These are phyloP conservation scores for Ophiostoma sp. DNA, from an alignment of 2,329 filamentous ascomycete genomes.

Conservation along the genomic window DNA sequence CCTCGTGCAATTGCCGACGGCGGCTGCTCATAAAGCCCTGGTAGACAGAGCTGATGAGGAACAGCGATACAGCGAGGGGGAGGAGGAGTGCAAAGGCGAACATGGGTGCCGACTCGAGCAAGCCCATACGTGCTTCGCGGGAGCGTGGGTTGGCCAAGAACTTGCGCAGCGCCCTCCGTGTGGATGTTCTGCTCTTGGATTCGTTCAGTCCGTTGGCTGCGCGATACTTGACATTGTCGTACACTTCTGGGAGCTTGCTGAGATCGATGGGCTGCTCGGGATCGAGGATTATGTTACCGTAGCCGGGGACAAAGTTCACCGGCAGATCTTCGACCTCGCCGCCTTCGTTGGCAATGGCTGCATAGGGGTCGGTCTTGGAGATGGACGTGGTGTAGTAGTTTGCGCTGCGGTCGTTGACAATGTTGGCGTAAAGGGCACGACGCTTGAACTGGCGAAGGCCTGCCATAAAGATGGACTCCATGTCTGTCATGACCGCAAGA, in stretches of 20 bases:
- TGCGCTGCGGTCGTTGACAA: slow-evolving; percentile 77
- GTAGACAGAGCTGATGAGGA: slow-evolving; percentile 67
- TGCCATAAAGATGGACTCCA: slow-evolving; percentile 76
- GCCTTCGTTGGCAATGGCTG: slow-evolving; percentile 27
- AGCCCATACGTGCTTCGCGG: slow-evolving; percentile 18
- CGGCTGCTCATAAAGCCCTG: slow-evolving; percentile 70
- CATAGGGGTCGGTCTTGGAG: slow-evolving; percentile 70
- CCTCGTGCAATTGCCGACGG: slow-evolving; percentile 71
- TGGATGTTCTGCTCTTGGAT: not conserved
- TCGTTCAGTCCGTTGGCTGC: slow-evolving; percentile 10
- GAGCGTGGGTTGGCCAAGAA: slow-evolving; percentile 23
- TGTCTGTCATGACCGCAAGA: slow-evolving; percentile 74
- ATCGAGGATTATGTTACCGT: slow-evolving; percentile 71
- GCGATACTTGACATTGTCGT: slow-evolving; percentile 13
- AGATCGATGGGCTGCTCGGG: slow-evolving; percentile 50
- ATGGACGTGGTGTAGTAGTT: slow-evolving; percentile 80
- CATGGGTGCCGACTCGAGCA: slow-evolving; percentile 40
- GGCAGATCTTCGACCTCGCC: slow-evolving; percentile 58
- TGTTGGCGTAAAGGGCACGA: slow-evolving; percentile 76
- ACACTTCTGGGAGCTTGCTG: not conserved
- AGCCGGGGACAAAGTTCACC: slow-evolving; percentile 68
- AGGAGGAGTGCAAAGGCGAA: slow-evolving; percentile 63
- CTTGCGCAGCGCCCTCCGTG: slow-evolving; percentile 17
- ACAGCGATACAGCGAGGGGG: slow-evolving; percentile 65
- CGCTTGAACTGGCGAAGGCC: slow-evolving; percentile 71